Base-by-base conservation (phyloP, 371 early-diverging fungal species). In the Chytridiales sp. region DNA sequence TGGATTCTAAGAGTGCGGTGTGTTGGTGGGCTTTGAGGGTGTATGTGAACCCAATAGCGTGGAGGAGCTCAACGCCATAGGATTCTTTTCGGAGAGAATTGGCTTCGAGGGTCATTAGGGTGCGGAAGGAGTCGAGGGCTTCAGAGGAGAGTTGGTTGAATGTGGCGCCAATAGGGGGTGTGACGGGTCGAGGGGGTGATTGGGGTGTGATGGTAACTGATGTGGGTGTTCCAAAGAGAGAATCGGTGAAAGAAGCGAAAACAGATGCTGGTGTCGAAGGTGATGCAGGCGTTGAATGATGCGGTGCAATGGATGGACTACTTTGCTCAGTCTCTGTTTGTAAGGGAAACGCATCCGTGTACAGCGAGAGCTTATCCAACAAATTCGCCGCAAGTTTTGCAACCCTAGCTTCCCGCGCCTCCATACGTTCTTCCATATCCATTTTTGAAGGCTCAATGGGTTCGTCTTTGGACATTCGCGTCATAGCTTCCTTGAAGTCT, bases 1-100 rank as follows among this genome's bases (percentile, higher is more conserved):
- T 69, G 0, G 70, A 73, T 30, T 76, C 80, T n/a, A 74, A 46
- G 39, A 67, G 62, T 19, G 76, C 91, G 43, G 87, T 73, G 64
- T 86, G 88, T 65, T 95, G 91, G 46, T 84, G 84, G 19, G 93
- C 92, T 70, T 93, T 93, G 52, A 86, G 74, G 35, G 75, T 72
- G 70, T 97, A 97, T 0, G 90, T 90, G 69, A 85, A 87, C 26
- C 98, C 98, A 59, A 96, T 87, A 1, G 92, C 87, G 69, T 94
- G 91, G 47, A 97, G 74, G 22, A 97, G 73, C 69, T 95, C 95
- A 1, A 91, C 85, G 27, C 98, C 98, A 66, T 92, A 92, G 31
- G 85, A 88, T 68, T 93, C 98, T 5, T 72, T 60, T 71, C 92
- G 91, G 36, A 97, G 81, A 35, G 86, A 86, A 47, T 94, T 91